phyloP scores from a whole-genome alignment of 768 basidiomycete species.

The Kwoniella mangroviensis region DNA sequence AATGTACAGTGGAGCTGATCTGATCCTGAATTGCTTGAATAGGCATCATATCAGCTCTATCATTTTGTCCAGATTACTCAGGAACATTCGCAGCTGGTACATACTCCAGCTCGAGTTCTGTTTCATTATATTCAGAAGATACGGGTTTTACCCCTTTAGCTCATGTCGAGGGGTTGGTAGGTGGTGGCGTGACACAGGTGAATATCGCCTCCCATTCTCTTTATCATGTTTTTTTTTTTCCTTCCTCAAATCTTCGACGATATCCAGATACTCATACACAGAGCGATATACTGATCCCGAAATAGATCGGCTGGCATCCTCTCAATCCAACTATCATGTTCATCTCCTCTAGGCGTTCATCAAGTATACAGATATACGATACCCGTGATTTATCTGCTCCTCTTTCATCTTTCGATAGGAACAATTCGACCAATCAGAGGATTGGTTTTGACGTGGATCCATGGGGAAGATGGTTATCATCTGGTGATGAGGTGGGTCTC shows the following conservation, averaged over 20 bases:
- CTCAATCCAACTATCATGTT: constrained; percentile 72
- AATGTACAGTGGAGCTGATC: background rate
- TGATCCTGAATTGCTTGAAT: background rate
- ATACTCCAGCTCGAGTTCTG: constrained; percentile 59
- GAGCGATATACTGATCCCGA: constrained; percentile 9
- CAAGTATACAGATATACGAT: constrained; percentile 76
- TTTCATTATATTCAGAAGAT: constrained; percentile 62
- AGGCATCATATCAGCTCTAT: constrained; percentile 86
- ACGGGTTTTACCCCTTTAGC: constrained; percentile 65
- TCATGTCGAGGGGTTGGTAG: constrained; percentile 66
- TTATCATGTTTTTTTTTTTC: constrained; percentile 12
- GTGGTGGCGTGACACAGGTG: constrained; percentile 58
- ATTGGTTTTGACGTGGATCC: constrained; percentile 76
- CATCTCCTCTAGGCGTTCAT: constrained; percentile 74
- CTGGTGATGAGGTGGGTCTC: constrained; percentile 70
- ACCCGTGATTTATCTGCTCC: constrained; percentile 64
- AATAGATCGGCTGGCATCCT: constrained; percentile 75
- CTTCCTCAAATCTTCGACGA: background rate
- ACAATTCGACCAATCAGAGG: constrained; percentile 72
- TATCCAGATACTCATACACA: too few relatives aligned
- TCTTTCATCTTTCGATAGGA: constrained; percentile 60
- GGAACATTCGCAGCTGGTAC: constrained; percentile 81
- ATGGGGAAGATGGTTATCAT: constrained; percentile 67
- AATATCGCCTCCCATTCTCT: constrained; percentile 62
- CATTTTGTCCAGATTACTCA: constrained; percentile 70